Evolutionary conservation across 495 filamentous ascomycete genomes (phyloP), one percentile per base, ranked within the genome.

Genomic region (Paragyromitra xinjiangensis): DNA sequence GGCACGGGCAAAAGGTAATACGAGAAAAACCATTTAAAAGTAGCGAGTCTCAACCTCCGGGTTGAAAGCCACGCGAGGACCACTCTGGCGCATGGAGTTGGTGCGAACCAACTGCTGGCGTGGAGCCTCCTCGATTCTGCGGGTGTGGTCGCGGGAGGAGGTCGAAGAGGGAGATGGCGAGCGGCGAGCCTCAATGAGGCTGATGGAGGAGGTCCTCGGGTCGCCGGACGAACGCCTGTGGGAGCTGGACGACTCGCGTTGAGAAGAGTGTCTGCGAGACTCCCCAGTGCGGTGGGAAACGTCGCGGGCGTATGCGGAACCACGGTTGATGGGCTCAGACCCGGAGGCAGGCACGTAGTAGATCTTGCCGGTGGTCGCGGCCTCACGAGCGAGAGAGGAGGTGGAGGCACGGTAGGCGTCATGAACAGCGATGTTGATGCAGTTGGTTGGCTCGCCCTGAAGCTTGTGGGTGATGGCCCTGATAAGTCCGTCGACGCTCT

Each of bases 11-110:
- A 44, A 65, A 56, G 48, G 19, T 63, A 48, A n/a, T 22, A 62
- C 29, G 42, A n/a, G 14, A 56, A 1, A 1, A 44, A 11, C 73
- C 56, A 62, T 65, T 72, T 79, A 79, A 58, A 72, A 78, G 77
- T 78, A 79, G 34, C 77, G 75, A n/a, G 75, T 79, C 77, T 79
- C 59, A 44, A 79, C 68, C 11, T 79, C 74, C 9, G 77, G 77
- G 51, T 79, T 79, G 77, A 79, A 79, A 9, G 77, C 68, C n/a
- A 79, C 77, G 12, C 74, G 69, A 1, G 69, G 70, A 4, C 74
- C 50, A 24, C 51, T 44, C 50, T 78, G 61, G 24, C 55, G 29
- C 74, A 62, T 50, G 65, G 77, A 71, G 68, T 71, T 62, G 26
- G 64, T 69, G 4, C 72, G 67, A 40, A 64, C 26, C n/a, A 77